These are phyloP conservation scores for Kodamaea kaohsiungensis DNA, from an alignment of 805 yeast genomes.

Conservation along the genomic window DNA sequence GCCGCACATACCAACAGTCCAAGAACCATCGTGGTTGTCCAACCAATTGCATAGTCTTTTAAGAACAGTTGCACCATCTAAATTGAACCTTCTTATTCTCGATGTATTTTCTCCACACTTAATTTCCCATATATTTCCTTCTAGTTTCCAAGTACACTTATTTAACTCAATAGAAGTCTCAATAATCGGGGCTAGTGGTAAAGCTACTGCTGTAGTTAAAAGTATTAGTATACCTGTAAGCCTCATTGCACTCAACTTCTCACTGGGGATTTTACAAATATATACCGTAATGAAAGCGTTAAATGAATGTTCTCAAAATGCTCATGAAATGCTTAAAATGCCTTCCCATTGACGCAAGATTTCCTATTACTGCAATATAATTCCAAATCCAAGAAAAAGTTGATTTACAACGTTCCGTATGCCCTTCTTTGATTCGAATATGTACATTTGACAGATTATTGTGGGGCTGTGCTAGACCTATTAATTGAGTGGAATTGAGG, in stretches of 20 bases:
- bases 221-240: neutral
- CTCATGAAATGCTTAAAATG: neutral
- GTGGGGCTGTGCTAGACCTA: no score
- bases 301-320: neutral
- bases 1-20: neutral
- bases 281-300: neutral
- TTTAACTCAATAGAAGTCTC: neutral
- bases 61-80: neutral
- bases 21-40: neutral
- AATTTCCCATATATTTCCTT: neutral
- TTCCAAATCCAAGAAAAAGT: neutral
- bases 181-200: neutral
- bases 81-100: neutral
- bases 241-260: neutral
- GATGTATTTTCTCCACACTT: neutral
- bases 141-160: neutral
- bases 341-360: neutral
- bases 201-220: neutral
- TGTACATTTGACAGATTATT: no score
- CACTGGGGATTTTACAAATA: neutral
- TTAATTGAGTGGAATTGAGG: no score
- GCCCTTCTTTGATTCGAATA: no score
- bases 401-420: neutral
- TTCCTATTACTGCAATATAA: neutral
- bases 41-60: neutral